phyloP scores from a whole-genome alignment of 805 yeast species.

The Candida berthetii region DNA sequence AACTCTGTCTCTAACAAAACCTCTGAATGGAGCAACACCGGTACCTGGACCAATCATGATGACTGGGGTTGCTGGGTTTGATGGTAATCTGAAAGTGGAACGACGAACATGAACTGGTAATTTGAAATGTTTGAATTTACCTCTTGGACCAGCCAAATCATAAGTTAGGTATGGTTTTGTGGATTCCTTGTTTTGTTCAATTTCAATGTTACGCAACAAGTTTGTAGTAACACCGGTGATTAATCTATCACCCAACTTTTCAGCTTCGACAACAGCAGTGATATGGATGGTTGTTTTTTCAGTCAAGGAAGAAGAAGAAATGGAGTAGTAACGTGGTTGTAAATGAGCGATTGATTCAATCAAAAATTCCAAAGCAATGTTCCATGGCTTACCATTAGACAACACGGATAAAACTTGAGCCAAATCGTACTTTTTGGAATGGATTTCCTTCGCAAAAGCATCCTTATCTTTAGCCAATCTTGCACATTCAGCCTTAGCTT shows the following conservation, averaged over 20 bases:
- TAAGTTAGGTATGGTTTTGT: constrained; percentile 47
- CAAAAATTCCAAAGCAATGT: constrained; percentile 78
- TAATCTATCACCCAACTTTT: constrained; percentile 18
- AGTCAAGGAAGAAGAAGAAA: constrained; percentile 79
- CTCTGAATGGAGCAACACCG: constrained; percentile 98
- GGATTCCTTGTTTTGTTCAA: constrained; percentile 43
- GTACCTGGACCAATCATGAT: constrained; percentile 98
- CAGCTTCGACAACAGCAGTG: constrained; percentile 85
- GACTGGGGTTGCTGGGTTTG: constrained; percentile 75
- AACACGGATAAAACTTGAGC: constrained; percentile 65
- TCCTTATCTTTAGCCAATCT: constrained; percentile 62
- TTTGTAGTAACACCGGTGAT: constrained; percentile 84
- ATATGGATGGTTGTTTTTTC: constrained; percentile 74
- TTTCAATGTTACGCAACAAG: constrained; percentile 67
- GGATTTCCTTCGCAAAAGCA: constrained; percentile 59
- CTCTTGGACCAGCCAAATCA: constrained; percentile 82
- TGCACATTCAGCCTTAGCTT: constrained; percentile 31
- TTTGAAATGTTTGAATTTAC: constrained; percentile 36
- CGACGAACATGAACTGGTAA: constrained; percentile 92
- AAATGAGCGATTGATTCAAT: constrained; percentile 76
- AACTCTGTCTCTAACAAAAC: constrained; percentile 86
- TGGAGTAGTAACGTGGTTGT: constrained; percentile 94
- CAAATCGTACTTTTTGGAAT: constrained; percentile 56
- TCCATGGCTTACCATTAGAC: constrained; percentile 68
- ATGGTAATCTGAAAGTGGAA: constrained; percentile 90